These are phyloP conservation scores for Erodium maritimum DNA, from an alignment of 345 rosid species.

Conservation along the genomic window DNA sequence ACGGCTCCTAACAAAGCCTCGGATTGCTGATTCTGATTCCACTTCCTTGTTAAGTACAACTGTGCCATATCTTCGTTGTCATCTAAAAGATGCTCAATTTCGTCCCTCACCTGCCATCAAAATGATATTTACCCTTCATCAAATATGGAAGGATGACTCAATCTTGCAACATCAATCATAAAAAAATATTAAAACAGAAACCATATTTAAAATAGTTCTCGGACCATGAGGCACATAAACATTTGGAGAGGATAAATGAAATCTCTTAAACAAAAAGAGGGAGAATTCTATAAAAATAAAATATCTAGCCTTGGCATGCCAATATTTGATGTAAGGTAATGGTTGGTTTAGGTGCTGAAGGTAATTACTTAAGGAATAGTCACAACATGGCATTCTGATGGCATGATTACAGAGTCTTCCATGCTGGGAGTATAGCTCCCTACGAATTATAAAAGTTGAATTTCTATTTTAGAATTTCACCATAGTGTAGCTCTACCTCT, in stretches of 20 bases:
- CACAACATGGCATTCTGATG: not conserved
- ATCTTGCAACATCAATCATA: not conserved
- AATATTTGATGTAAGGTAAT: not conserved
- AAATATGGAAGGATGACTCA: not conserved
- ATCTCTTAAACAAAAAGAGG: not conserved
- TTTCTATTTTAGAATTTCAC: not conserved
- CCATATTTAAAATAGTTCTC: not conserved
- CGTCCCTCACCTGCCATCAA: constrained; percentile 70
- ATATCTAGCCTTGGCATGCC: not conserved
- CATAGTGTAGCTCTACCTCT: not conserved
- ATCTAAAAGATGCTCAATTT: constrained; percentile 71
- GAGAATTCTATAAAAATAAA: not conserved
- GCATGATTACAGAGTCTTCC: not conserved
- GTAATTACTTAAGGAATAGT: too few relatives aligned
- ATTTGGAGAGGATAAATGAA: not conserved
- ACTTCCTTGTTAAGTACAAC: constrained; percentile 67
- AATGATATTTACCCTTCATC: not conserved
- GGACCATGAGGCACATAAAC: not conserved
- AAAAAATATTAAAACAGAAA: not conserved
- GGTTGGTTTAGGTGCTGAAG: not conserved
- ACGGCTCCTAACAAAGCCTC: constrained; percentile 41
- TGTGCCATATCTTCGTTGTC: constrained; percentile 89
- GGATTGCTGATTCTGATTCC: constrained; percentile 62
- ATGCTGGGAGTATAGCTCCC: not conserved
- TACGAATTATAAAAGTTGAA: too few relatives aligned